phyloP scores from a whole-genome alignment of 2,329 filamentous ascomycete species.

The Verticillium albo-atrum region DNA sequence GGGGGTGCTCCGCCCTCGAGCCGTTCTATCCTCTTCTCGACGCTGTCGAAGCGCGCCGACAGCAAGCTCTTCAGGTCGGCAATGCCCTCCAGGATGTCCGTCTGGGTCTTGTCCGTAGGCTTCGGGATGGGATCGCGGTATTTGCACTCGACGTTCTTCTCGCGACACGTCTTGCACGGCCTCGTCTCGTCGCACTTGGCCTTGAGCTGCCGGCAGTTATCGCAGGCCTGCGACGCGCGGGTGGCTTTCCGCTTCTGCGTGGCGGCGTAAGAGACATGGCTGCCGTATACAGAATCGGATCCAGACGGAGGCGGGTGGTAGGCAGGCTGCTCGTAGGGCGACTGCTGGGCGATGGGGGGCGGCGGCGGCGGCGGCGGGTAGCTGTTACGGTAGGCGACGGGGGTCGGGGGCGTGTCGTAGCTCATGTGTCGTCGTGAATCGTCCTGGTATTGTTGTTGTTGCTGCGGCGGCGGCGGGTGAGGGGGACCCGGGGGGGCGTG shows the following conservation, averaged over 20 bases:
- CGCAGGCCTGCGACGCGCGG: conserved; percentile 74
- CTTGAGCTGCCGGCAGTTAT: conserved; percentile 81
- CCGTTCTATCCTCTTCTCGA: conserved; percentile 6
- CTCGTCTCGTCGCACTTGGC: conserved; percentile 88
- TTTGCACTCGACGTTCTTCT: conserved; percentile 78
- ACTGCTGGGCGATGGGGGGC: conserved; percentile 31
- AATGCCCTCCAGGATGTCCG: conserved; percentile 57
- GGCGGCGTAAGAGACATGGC: conserved; percentile 36
- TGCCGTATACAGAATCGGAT: conserved; percentile 28
- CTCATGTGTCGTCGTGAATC: conserved; percentile 47
- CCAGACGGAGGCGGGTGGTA: conserved; percentile 27
- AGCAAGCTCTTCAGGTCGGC: conserved; percentile 17
- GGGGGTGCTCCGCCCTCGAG: background rate
- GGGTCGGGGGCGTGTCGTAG: conserved; percentile 46
- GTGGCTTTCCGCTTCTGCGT: conserved; percentile 59
- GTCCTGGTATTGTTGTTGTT: conserved; percentile 31
- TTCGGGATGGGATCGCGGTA: conserved; percentile 90
- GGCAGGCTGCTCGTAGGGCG: conserved; percentile 29
- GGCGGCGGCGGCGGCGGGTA: conserved; percentile 34
- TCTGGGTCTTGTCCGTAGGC: conserved; percentile 62
- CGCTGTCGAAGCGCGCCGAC: conserved; percentile 7
- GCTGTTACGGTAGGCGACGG: conserved; percentile 35
- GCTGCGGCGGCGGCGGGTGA: conserved; percentile 20
- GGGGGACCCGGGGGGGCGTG: conserved; percentile 1
- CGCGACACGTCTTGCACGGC: conserved; percentile 81